A percentile compares a stretch with the other conserved stretches of the same genome.
phyloP scores from a whole-genome alignment of 768 basidiomycete genomes.

The Auricularia cornea region DNA sequence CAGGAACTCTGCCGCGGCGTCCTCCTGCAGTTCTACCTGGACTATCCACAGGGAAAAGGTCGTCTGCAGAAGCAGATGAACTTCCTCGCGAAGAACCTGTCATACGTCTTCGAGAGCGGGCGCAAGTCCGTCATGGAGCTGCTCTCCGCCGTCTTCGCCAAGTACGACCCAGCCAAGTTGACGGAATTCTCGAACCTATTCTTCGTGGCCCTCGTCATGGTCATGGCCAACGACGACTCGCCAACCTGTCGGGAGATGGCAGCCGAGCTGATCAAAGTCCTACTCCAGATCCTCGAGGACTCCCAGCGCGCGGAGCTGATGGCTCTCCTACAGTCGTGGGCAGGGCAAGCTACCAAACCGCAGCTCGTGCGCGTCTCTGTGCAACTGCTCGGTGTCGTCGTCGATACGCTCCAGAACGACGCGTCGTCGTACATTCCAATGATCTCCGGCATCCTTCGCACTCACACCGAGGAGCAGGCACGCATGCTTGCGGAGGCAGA shows the following conservation, averaged over 20 bases:
- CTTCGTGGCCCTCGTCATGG: slow-evolving; percentile 87
- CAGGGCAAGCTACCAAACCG: slow-evolving; percentile 47
- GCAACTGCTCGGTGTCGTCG: slow-evolving; percentile 74
- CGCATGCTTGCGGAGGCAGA: slow-evolving; percentile 31
- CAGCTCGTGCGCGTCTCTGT: slow-evolving; percentile 64
- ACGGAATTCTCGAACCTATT: slow-evolving; percentile 79
- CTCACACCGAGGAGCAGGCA: slow-evolving; percentile 34
- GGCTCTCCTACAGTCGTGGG: slow-evolving; percentile 75
- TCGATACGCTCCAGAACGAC: slow-evolving; percentile 56
- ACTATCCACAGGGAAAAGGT: slow-evolving; percentile 94
- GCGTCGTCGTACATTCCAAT: slow-evolving; percentile 34
- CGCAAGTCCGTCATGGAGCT: slow-evolving; percentile 91
- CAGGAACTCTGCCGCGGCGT: slow-evolving; percentile 87
- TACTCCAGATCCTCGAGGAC: slow-evolving; percentile 62
- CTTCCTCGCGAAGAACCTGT: slow-evolving; percentile 86
- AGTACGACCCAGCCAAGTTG: slow-evolving; percentile 70
- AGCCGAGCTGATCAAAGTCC: slow-evolving; percentile 66
- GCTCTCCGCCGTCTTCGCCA: slow-evolving; percentile 71
- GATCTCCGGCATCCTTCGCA: slow-evolving; percentile 38
- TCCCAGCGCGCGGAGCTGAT: slow-evolving; percentile 48
- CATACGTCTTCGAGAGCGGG: slow-evolving; percentile 85
- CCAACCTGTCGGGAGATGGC: slow-evolving; percentile 85
- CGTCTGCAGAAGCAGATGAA: slow-evolving; percentile 81
- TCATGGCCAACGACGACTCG: slow-evolving; percentile 89
- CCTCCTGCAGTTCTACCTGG: slow-evolving; percentile 87